Base-by-base conservation (phyloP, 352 stramenopile species). In the Achlya hypogyna region DNA sequence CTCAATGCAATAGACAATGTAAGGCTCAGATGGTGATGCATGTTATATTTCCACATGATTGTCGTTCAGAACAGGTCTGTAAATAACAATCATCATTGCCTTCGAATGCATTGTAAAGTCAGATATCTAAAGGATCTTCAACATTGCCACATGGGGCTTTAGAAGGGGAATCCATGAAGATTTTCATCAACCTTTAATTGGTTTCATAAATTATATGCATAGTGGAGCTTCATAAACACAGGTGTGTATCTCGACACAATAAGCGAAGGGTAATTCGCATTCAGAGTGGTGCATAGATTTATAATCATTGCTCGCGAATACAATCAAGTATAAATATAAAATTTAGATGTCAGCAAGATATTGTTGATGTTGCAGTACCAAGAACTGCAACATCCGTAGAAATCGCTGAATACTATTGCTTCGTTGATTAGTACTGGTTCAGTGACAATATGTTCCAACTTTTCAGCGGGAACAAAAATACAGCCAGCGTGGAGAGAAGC, bases 21-120 rank as follows among this genome's bases (percentile, higher is more conserved):
- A 56, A 12, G 49, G 49, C 49, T 56, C 49, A 56, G 25, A 56
- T 56, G 49, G 49, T 56, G 49, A 56, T 56, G 49, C 49, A 56
- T 56, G 49, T 56, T 56, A 56, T 56, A 56, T 20, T 38, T 56
- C 49, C 49, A 38, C 38, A 45, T 45, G 6, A 71, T 62, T 69
- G 52, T 62, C 25, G 31, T 90, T 93, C 83, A 88, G 84, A 90
- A 93, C 84, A 93, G 84, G 84, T 93, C 84, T 93, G 80, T 90
- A 77, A 31, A 69, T 84, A 75, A 73, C 72, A 88, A 72, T 84
- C 90, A 91, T 93, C 84, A 87, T 91, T 60, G 84, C 75, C 74
- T 62, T 79, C 78, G 77, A 90, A 88, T 38, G 25, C n/a, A n/a
- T n/a, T n/a, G n/a, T n/a, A 31, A 56, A 56, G 49, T 56, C 49